Base-by-base conservation (phyloP, 2,329 filamentous ascomycete species). In the Ophiostoma montium region DNA sequence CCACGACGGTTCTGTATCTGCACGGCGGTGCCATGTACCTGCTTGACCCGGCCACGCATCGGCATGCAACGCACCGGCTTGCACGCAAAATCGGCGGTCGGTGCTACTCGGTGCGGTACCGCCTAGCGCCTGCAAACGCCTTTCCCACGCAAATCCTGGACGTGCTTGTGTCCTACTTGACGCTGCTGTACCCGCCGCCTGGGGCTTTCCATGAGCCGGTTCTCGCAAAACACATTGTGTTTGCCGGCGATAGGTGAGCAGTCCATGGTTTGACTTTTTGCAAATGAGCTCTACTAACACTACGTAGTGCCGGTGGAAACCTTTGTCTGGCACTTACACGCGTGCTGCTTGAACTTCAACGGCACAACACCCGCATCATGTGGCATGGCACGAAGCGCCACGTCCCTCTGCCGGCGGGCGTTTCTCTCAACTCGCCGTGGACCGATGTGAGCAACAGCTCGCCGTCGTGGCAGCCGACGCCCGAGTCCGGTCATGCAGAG, bases 91-190 rank as follows among this genome's bases (percentile, higher is more conserved):
- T 76, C 0, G 74, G 75, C 21, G 84, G 84, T 2, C 72, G 82
- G 7, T 78, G 79, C 35, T 84, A 85, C 64, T 80, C 75, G 30
- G 78, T 89, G 5, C 74, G 83, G 3, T 90, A 90, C 63, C 72
- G 86, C 6, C 72, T 92, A 3, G 76, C 83, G 12, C 86, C 86
- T 0, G 81, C 88, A 60, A 66, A 81, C 52, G 76, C 84, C 0
- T 92, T 92, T 60, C 86, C 86, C 0, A 70, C 82, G 0, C 83
- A 84, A 2, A 63, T 92, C 7, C 66, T 90, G 39, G 86, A 92
- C 59, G 82, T 76, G 1, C 64, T 90, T 10, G 69, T 82, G 31
- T 78, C 82, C 0, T 92, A 90, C 58, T 70, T 92, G 33, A 76
- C 75, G 0, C 69, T 89, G 7, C 69, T 92, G 1, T 81, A 86